Conservation (phyloP, 1,139 yeast species). For the Magnusiomyces ingens region DNA sequence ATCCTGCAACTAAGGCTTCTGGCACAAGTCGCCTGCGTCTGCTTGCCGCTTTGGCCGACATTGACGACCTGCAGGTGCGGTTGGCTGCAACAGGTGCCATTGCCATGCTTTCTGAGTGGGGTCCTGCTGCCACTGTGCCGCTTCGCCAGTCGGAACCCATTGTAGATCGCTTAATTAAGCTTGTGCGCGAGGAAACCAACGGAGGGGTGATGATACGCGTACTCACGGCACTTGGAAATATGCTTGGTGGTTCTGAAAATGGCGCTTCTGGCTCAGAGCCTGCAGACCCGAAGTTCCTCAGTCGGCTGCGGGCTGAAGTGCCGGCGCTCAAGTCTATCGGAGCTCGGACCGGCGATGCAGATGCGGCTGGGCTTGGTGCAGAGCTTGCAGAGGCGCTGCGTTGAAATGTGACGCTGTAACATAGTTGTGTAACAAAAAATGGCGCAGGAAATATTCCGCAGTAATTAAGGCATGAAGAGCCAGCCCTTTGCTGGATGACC, state of each 20-base stretch:
- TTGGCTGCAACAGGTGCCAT: slow-evolving; percentile 38
- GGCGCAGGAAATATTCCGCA: background rate
- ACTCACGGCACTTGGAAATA: background rate
- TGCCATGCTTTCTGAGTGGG: slow-evolving; percentile 36
- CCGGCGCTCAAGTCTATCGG: slow-evolving; percentile 1
- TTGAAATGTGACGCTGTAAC: background rate
- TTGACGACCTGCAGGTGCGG: slow-evolving; percentile 32
- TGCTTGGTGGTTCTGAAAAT: background rate
- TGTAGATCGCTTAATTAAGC: slow-evolving; percentile 24
- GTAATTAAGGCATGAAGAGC: background rate
- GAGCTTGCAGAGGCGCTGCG: background rate
- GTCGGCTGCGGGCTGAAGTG: background rate
- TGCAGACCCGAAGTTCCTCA: background rate
- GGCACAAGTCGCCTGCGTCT: slow-evolving; percentile 25
- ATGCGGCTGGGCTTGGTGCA: slow-evolving; percentile 6
- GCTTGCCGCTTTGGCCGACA: slow-evolving; percentile 28
- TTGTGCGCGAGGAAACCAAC: slow-evolving; percentile 12
- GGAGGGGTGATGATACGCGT: slow-evolving; percentile 11
- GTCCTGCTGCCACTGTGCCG: slow-evolving; percentile 27
- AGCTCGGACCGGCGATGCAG: slow-evolving; percentile 9
- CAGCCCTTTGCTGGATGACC: too few species aligned
- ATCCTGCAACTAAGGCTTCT: slow-evolving; percentile 25
- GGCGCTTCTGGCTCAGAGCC: background rate
- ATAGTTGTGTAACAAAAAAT: slow-evolving; percentile 1
- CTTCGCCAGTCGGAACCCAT: slow-evolving; percentile 21